phyloP scores from a whole-genome alignment of 2,329 filamentous ascomycete species.

The Exophiala lecanii-corni region DNA sequence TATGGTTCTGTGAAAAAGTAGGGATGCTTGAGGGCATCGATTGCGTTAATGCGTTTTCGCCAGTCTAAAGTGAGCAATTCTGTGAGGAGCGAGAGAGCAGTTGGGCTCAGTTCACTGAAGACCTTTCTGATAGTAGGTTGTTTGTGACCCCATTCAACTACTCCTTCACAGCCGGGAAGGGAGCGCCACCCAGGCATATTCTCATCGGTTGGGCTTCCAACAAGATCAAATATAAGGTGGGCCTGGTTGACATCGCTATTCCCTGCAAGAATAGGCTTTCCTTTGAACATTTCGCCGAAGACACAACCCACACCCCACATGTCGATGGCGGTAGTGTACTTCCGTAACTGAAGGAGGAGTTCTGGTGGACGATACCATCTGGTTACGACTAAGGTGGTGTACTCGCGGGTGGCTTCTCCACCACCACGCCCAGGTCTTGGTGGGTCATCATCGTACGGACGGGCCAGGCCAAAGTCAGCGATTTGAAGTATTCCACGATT shows the following conservation, averaged over 20 bases:
- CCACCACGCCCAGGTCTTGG: conserved; percentile 73
- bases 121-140: conserved; percentile 64
- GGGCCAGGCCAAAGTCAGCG: conserved; percentile 90
- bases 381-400: conserved; percentile 94
- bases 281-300: conserved; percentile 94
- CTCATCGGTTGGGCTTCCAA: conserved; percentile 82
- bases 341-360: conserved; percentile 77
- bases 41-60: conserved; percentile 81
- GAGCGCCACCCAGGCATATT: conserved; percentile 88
- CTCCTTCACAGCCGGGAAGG: conserved; percentile 73
- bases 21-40: conserved; percentile 85
- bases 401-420: conserved; percentile 81
- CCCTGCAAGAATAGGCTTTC: conserved; percentile 86
- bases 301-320: conserved; percentile 99
- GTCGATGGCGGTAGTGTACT: conserved; percentile 96
- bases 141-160: conserved; percentile 58
- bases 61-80: conserved; percentile 87
- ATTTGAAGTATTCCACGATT: conserved; percentile 92
- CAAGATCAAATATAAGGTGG: conserved; percentile 87
- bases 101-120: conserved; percentile 69
- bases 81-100: conserved; percentile 72
- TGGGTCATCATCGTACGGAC: conserved; percentile 82
- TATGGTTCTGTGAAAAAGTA: conserved; percentile 80
- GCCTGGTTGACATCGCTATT: conserved; percentile 86
- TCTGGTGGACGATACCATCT: conserved; percentile 96